Conservation (phyloP, 257 asterid genomes). For the Solanum ahanhuiri region DNA sequence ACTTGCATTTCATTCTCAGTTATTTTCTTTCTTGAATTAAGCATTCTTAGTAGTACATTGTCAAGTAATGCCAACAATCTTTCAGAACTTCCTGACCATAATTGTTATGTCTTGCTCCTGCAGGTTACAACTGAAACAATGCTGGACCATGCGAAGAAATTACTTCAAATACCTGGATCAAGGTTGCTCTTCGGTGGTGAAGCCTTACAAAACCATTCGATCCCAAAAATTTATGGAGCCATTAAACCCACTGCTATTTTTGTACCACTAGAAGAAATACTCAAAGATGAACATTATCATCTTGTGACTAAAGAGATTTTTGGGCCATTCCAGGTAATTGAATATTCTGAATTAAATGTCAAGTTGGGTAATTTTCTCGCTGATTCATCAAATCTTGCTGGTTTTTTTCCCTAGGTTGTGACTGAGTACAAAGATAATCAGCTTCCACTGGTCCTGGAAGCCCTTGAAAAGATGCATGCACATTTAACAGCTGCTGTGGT, state of each 20-base stretch:
- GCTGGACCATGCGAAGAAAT: constrained; percentile 58
- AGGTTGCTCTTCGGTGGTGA: constrained; percentile 87
- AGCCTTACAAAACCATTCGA: constrained; percentile 61
- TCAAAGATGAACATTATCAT: constrained; percentile 54
- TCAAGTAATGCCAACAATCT: neutral
- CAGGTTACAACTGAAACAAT: constrained; percentile 79
- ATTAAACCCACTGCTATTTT: constrained; percentile 94
- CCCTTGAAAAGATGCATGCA: constrained; percentile 87
- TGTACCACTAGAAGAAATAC: constrained; percentile 75
- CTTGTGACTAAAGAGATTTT: constrained; percentile 79
- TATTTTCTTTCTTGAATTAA: neutral
- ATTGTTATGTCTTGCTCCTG: neutral
- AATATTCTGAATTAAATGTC: neutral
- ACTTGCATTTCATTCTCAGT: neutral
- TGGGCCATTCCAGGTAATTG: constrained; percentile 89
- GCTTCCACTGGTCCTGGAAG: constrained; percentile 50
- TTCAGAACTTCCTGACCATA: neutral
- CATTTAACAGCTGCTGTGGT: constrained; percentile 95
- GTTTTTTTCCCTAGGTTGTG: constrained; percentile 34
- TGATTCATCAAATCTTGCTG: neutral
- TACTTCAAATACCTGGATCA: constrained; percentile 80
- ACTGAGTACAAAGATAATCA: constrained; percentile 67
- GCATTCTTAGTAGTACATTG: neutral
- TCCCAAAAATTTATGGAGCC: constrained; percentile 84
- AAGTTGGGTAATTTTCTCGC: neutral